phyloP scores from a whole-genome alignment of 2,329 filamentous ascomycete genomes.

The Aspergillus neoniger region DNA sequence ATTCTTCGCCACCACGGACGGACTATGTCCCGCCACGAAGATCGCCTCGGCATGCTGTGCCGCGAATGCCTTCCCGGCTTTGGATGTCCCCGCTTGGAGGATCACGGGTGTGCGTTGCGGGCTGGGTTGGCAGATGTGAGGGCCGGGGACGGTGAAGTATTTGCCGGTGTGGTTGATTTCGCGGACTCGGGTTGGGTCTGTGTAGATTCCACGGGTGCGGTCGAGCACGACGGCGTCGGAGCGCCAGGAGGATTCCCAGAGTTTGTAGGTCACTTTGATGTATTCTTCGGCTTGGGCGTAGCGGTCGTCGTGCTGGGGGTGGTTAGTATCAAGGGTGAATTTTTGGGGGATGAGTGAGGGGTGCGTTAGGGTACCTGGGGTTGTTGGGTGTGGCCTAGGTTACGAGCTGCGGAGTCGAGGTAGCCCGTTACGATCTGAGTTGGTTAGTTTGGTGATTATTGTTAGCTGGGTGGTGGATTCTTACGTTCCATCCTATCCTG shows the following conservation, averaged over 20 bases:
- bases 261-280: slow-evolving; percentile 65
- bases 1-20: slow-evolving; percentile 61
- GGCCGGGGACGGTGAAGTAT: slow-evolving; percentile 65
- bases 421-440: slow-evolving; percentile 66
- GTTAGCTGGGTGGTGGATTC: slow-evolving; percentile 15
- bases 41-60: slow-evolving; percentile 71
- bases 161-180: slow-evolving; percentile 67
- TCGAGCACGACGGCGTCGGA: slow-evolving; percentile 66
- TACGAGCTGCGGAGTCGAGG: slow-evolving; percentile 66
- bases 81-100: slow-evolving; percentile 69
- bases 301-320: slow-evolving; percentile 61
- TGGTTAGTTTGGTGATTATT: not conserved
- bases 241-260: slow-evolving; percentile 68
- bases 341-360: too few relatives aligned
- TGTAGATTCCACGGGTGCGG: slow-evolving; percentile 61
- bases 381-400: slow-evolving; percentile 61
- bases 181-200: slow-evolving; percentile 59
- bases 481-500: slow-evolving; percentile 59
- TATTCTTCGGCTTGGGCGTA: slow-evolving; percentile 68
- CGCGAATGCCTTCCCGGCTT: slow-evolving; percentile 66
- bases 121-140: slow-evolving; percentile 66
- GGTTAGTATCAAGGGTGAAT: not conserved
- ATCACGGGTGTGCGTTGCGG: slow-evolving; percentile 70
- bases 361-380: slow-evolving; percentile 33
- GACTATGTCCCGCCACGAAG: slow-evolving; percentile 67